A percentile compares a stretch with the other conserved stretches of the same genome.
These are phyloP conservation scores for Phellinidium pouzarii DNA, from an alignment of 1,284 basidiomycete genomes.

Conservation along the genomic window DNA sequence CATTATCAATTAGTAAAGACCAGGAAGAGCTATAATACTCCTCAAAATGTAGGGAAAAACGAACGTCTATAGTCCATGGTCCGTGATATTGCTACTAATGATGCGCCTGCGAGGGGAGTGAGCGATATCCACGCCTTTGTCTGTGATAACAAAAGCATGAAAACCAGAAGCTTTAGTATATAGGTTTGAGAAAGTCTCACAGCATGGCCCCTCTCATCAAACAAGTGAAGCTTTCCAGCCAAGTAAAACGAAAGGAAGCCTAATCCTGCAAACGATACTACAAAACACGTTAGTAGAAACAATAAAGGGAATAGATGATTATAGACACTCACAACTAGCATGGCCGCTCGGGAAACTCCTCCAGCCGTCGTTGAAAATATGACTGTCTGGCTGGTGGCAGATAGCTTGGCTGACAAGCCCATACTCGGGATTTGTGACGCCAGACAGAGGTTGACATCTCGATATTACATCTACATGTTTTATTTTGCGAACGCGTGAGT, in stretches of 20 bases:
- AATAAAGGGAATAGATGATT: neutral
- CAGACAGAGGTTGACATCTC: slow-evolving; percentile 71
- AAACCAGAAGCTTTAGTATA: slow-evolving; percentile 8
- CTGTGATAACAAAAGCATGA: slow-evolving; percentile 29
- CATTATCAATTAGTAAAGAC: slow-evolving; percentile 1
- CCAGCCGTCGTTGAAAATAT: slow-evolving; percentile 77
- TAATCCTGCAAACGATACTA: slow-evolving; percentile 89
- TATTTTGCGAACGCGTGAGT: neutral
- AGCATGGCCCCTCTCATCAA: slow-evolving; percentile 75
- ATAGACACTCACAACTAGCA: slow-evolving; percentile 57
- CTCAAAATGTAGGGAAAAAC: slow-evolving; percentile 22
- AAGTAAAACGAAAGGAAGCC: slow-evolving; percentile 87
- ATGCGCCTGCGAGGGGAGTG: slow-evolving; percentile 71
- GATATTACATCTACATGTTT: slow-evolving; percentile 59
- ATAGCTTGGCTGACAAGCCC: slow-evolving; percentile 72
- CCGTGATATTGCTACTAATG: slow-evolving; percentile 85
- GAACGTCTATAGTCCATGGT: slow-evolving; percentile 85
- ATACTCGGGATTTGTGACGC: slow-evolving; percentile 62
- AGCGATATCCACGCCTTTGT: slow-evolving; percentile 82
- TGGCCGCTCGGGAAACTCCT: slow-evolving; percentile 94
- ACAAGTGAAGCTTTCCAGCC: slow-evolving; percentile 88
- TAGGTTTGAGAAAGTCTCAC: slow-evolving; percentile 34
- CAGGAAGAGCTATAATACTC: neutral
- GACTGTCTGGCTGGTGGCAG: slow-evolving; percentile 65
- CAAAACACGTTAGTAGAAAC: neutral